Conservation (phyloP, 768 basidiomycete species). For the Bullera alba region DNA sequence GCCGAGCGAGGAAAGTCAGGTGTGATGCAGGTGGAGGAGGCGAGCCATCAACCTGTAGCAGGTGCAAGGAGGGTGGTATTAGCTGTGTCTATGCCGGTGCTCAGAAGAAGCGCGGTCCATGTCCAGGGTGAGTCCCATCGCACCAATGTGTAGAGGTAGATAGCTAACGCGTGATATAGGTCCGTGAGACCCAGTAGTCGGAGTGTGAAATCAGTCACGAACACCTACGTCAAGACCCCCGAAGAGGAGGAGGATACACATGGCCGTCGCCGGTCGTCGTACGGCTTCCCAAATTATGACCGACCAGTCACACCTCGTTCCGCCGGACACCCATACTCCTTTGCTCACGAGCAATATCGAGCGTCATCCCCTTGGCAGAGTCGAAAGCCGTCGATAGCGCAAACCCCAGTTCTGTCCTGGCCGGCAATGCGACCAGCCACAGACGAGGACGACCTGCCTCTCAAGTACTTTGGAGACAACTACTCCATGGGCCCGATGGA, state of each 20-base stretch:
- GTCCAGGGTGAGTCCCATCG: conserved; percentile 29
- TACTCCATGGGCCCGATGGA: no score
- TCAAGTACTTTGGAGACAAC: no score
- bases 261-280: neutral
- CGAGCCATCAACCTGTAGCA: conserved; percentile 26
- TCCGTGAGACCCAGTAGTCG: neutral
- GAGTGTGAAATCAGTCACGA: neutral
- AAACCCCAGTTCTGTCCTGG: no score
- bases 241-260: neutral
- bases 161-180: neutral
- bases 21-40: conserved; percentile 43
- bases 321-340: no score
- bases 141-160: neutral
- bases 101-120: conserved; percentile 44
- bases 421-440: no score
- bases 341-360: no score
- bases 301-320: no score
- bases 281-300: neutral
- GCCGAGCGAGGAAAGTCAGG: conserved; percentile 38
- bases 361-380: no score
- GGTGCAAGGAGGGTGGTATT: conserved; percentile 38
- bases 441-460: no score
- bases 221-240: neutral
- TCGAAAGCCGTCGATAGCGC: no score
- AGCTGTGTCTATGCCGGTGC: conserved; percentile 37